These are phyloP conservation scores for Podaxis sp. DNA, from an alignment of 768 basidiomycete species.

Conservation along the genomic window DNA sequence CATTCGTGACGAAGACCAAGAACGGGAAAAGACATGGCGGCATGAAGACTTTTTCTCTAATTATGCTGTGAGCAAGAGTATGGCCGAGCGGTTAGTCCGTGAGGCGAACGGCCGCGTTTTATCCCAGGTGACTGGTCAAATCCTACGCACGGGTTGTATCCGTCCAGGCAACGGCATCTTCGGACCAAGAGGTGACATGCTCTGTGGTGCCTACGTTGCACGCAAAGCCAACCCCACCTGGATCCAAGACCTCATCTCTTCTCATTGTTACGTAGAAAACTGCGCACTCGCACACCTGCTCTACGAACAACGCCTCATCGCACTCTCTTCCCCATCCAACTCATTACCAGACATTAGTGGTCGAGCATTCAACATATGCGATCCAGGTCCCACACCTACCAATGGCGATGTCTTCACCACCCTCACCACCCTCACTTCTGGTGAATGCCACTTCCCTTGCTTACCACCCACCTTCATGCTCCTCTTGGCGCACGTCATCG, in stretches of 20 bases:
- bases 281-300: constrained; percentile 65
- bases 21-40: constrained; percentile 34
- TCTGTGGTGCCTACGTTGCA: constrained; percentile 60
- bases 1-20: constrained; percentile 55
- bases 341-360: constrained; percentile 63
- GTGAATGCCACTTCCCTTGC: constrained; percentile 48
- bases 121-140: constrained; percentile 6
- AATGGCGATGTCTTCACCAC: constrained; percentile 59
- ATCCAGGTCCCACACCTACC: constrained; percentile 59
- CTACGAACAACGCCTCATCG: constrained; percentile 70
- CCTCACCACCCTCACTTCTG: constrained; percentile 52
- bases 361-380: constrained; percentile 61
- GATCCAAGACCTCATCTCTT: constrained; percentile 52
- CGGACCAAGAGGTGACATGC: constrained; percentile 70
- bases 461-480: constrained; percentile 65
- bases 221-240: constrained; percentile 60
- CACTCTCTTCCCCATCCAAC: constrained; percentile 32
- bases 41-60: constrained; percentile 74
- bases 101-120: constrained; percentile 27
- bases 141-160: constrained; percentile 65
- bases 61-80: constrained; percentile 63
- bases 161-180: constrained; percentile 78
- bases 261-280: constrained; percentile 74
- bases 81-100: constrained; percentile 48
- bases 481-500: constrained; percentile 53